phyloP scores from a whole-genome alignment of 805 yeast species.

The Starmerella tilneyi region DNA sequence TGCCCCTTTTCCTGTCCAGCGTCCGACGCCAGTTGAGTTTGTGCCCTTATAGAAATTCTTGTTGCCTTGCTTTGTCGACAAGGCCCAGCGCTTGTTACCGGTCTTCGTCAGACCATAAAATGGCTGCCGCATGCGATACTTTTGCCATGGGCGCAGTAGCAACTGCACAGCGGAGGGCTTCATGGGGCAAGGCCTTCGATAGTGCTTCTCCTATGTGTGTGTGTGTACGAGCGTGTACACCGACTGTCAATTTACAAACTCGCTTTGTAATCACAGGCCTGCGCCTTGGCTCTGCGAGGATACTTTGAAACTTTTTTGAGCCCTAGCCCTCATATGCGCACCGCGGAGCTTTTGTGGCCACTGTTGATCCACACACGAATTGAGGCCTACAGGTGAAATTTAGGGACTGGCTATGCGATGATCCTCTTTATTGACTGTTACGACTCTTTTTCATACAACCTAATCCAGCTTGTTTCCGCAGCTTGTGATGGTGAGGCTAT shows the following conservation, averaged over 20 bases:
- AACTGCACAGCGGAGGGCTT: conserved; percentile 33
- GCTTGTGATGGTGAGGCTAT: conserved; percentile 39
- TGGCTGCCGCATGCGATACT: conserved; percentile 67
- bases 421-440: conserved; percentile 80
- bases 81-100: conserved; percentile 69
- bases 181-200: conserved; percentile 26
- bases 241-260: no score
- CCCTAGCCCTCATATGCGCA: no score
- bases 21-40: conserved; percentile 86
- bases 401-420: no score
- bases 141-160: conserved; percentile 82
- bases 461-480: conserved; percentile 49
- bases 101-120: conserved; percentile 70
- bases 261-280: no score
- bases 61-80: conserved; percentile 90
- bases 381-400: no score
- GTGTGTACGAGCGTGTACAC: no score
- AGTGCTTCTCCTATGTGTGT: no score
- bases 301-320: no score
- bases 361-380: conserved; percentile 21
- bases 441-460: conserved; percentile 87
- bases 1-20: conserved; percentile 58
- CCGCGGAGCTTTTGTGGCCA: no score
- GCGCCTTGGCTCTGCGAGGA: no score
- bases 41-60: conserved; percentile 94